Percentiles rank a stretch among this genome's conserved stretches.
Evolutionary conservation across 345 rosid genomes (phyloP).

Genomic region (Bruguiera sexangula): DNA sequence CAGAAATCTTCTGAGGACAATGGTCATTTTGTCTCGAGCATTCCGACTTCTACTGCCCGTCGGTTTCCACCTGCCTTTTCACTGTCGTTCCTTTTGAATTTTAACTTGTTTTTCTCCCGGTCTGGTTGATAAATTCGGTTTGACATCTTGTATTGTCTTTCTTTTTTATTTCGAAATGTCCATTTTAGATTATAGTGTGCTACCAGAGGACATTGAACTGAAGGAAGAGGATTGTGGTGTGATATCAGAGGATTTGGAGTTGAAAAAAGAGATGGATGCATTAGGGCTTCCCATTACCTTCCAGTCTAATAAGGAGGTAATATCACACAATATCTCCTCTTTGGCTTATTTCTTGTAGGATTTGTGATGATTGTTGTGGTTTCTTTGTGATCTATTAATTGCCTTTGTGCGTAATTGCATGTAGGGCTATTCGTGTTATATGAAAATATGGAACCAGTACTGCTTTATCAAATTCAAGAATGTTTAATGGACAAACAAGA

Average conservation of each 20-base stretch:
- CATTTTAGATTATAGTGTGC: conserved; percentile 27
- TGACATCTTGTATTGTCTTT: conserved; percentile 1
- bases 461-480: no score
- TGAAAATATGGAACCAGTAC: no score
- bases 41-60: conserved; percentile 22
- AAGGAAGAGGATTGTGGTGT: conserved; percentile 18
- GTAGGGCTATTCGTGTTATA: no score
- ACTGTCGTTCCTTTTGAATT: not conserved
- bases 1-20: conserved; percentile 32
- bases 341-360: not conserved
- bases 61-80: not conserved
- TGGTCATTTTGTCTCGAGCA: conserved; percentile 23
- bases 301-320: conserved; percentile 63
- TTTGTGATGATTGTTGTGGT: not conserved
- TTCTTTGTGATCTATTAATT: not conserved
- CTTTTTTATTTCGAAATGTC: not conserved
- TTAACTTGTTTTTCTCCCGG: not conserved
- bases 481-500: no score
- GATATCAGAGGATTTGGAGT: conserved; percentile 40
- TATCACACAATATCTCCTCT: not conserved
- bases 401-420: no score
- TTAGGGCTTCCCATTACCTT: conserved; percentile 81
- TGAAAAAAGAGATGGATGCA: conserved; percentile 52
- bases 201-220: conserved; percentile 42
- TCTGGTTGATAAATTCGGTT: not conserved